Conservation (phyloP, 2,329 filamentous ascomycete species). For the Coniochaeta sp. region DNA sequence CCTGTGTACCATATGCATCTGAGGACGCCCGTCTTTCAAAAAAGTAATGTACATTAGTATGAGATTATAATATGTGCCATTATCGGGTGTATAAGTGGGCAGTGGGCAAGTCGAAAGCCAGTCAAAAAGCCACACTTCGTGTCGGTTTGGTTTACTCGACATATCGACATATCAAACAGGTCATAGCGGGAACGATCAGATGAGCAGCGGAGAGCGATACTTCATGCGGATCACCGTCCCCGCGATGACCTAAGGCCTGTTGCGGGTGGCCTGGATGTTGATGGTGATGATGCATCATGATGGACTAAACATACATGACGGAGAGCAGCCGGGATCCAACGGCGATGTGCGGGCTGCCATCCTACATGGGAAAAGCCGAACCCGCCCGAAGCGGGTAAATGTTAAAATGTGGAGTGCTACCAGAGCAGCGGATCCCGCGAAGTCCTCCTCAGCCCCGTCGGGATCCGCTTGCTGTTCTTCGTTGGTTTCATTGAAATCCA, state of each 20-base stretch:
- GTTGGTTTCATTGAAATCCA: background rate
- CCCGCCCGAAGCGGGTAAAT: conserved; percentile 5
- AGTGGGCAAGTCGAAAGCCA: too few species aligned
- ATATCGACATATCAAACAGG: too few species aligned
- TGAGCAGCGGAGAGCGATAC: too few species aligned
- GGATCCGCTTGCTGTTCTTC: background rate
- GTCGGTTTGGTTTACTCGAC: too few species aligned
- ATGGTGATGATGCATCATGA: too few species aligned
- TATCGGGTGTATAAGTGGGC: too few species aligned
- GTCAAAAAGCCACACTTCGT: too few species aligned
- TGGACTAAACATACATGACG: background rate
- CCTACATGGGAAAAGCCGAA: conserved; percentile 2
- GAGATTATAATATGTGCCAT: too few species aligned
- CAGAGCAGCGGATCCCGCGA: conserved; percentile 1
- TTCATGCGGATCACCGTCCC: background rate
- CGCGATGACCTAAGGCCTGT: background rate
- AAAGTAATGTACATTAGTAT: too few species aligned
- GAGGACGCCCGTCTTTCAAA: too few species aligned
- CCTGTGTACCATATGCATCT: too few species aligned
- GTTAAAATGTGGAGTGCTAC: conserved; percentile 7
- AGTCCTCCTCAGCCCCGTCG: background rate
- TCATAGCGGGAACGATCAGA: background rate
- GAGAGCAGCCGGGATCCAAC: conserved; percentile 1
- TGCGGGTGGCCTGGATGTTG: background rate
- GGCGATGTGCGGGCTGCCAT: background rate